Evolutionary conservation across 2,329 filamentous ascomycete species (phyloP), one percentile per base, ranked within the genome.

Genomic region (Zalaria obscura): DNA sequence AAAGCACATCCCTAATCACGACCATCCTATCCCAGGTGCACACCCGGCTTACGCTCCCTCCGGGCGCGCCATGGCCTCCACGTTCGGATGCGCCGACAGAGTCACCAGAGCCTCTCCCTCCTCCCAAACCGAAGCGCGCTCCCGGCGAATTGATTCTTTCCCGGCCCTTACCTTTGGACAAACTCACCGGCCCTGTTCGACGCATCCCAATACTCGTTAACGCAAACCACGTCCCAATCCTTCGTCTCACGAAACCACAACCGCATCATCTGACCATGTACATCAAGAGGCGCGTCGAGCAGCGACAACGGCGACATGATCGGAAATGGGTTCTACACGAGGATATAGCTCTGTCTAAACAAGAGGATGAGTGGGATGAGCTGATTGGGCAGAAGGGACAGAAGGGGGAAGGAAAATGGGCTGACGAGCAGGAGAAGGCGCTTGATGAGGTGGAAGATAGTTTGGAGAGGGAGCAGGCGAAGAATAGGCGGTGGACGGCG

Each of bases 161-260:
- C 3, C 48, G 54, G 1, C 55, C 57, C 2, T 44, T 57, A 8
- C 53, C 55, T 3, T 43, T 51, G 27, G 45, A 53, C 6, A 37
- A 53, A 34, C 47, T 83, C 2, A 60, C 60, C 8, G 72, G 70
- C 6, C 18, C 18, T 18, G 60, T 59, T 5, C 70, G 80, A 25
- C 67, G 71, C 36, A 66, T 84, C 2, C 83, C 83, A 1, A 61
- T 62, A 1, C 54, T 85, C 1, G 62, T 71, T 28, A 68, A 72
- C 3, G 67, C 76, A 2, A 65, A 68, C 34, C 68, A 67, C 26
- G 59, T 78, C 25, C 74, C 80, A 1, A 80, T 87, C 52, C 57
- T 89, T 27, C 75, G 83, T 31, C 59, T 80, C 36, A 69, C 64
- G 47, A 83, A 81, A 56, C 77, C 78, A 4, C 79, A 87, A 56